phyloP scores from a whole-genome alignment of 441 rosid species.

The Biscutella laevigata region DNA sequence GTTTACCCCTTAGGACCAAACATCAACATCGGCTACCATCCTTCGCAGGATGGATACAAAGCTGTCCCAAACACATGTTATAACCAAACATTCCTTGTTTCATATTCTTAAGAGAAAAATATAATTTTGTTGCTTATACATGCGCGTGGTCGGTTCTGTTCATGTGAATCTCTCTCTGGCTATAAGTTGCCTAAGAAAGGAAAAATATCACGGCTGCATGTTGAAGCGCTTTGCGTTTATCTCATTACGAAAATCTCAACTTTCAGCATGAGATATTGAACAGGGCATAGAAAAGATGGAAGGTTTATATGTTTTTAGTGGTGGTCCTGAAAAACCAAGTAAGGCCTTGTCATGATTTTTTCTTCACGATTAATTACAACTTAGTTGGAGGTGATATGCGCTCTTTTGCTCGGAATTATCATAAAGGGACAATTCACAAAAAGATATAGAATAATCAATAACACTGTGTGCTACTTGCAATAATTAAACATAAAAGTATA shows the following conservation, averaged over 20 bases:
- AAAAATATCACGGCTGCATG: not conserved
- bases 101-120: not conserved
- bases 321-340: slow-evolving; percentile 26
- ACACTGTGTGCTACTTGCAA: slow-evolving; percentile 17
- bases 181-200: slow-evolving; percentile 9
- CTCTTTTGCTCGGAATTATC: not conserved
- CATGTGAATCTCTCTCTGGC: slow-evolving; percentile 4
- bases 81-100: not conserved
- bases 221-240: not conserved
- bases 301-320: slow-evolving; percentile 16
- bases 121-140: not conserved
- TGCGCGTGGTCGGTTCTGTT: not conserved
- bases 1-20: slow-evolving; percentile 15
- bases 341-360: slow-evolving; percentile 12
- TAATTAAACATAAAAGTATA: slow-evolving; percentile 5
- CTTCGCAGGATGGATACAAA: slow-evolving; percentile 2
- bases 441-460: not conserved
- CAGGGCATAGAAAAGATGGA: slow-evolving; percentile 9
- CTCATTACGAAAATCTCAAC: slow-evolving; percentile 4
- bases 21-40: slow-evolving; percentile 11
- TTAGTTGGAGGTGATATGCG: slow-evolving; percentile 17
- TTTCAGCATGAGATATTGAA: slow-evolving; percentile 18
- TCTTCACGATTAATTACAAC: slow-evolving; percentile 7
- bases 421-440: not conserved
- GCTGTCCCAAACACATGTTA: slow-evolving; percentile 5